Evolutionary conservation across 306 rosid species (phyloP).

Genomic region (Fragaria iinumae): DNA sequence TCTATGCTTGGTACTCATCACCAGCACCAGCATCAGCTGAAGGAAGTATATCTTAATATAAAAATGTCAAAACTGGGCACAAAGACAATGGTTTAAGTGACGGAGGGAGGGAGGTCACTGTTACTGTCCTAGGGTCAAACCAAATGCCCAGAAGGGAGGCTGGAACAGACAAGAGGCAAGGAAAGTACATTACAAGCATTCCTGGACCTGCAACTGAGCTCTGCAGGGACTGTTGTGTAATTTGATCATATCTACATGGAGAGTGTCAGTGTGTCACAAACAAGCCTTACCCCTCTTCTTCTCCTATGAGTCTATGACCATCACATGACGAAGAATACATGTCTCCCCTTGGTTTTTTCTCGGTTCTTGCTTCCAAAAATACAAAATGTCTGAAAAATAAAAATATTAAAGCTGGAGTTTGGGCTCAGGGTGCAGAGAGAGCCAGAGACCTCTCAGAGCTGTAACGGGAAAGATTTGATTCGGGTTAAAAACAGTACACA

Average conservation of each 20-base stretch:
- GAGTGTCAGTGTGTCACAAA: background rate
- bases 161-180: background rate
- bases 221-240: background rate
- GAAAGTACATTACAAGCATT: background rate
- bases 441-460: background rate
- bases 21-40: background rate
- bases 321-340: background rate
- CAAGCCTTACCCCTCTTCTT: background rate
- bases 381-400: background rate
- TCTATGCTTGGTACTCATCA: background rate
- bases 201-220: background rate
- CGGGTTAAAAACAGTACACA: constrained; percentile 1
- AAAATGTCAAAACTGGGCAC: background rate
- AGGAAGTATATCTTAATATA: background rate
- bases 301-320: background rate
- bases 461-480: constrained; percentile 17
- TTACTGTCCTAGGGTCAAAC: background rate
- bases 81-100: background rate
- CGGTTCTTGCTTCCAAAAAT: background rate
- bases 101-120: background rate
- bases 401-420: background rate
- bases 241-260: background rate
- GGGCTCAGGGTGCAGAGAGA: background rate
- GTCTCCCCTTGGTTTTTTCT: background rate
- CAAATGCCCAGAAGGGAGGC: background rate